These are phyloP conservation scores for Cercospora zeae-maydis DNA, from an alignment of 2,329 filamentous ascomycete species.

Conservation along the genomic window DNA sequence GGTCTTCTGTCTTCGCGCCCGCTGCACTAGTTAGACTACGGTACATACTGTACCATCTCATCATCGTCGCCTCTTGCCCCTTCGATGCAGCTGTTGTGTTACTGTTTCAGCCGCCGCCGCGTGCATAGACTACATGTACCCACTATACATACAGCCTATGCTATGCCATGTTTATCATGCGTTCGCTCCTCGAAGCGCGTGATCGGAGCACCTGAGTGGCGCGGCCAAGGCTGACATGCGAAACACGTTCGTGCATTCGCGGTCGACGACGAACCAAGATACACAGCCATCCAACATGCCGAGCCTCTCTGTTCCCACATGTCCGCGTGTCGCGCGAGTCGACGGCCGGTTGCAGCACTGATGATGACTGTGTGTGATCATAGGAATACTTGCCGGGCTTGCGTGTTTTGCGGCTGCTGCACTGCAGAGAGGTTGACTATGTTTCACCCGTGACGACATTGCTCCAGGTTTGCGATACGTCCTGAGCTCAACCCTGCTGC, in stretches of 20 bases:
- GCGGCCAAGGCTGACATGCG: slow-evolving; percentile 2
- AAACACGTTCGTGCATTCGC: slow-evolving; percentile 1
- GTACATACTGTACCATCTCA: too few species aligned
- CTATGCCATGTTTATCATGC: too few species aligned
- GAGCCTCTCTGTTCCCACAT: not conserved
- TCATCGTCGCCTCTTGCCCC: not conserved
- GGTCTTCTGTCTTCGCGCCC: not conserved
- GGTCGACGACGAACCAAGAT: not conserved
- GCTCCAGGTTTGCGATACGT: not conserved
- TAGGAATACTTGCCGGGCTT: not conserved
- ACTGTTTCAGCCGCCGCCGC: slow-evolving; percentile 3
- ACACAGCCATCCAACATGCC: not conserved
- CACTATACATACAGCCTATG: too few species aligned
- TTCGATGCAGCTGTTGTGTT: not conserved
- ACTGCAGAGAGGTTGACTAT: not conserved
- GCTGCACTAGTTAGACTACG: too few species aligned
- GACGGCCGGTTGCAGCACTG: not conserved
- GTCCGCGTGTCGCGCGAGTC: not conserved
- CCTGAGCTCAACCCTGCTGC: not conserved
- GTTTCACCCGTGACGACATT: slow-evolving; percentile 6
- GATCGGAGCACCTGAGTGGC: not conserved
- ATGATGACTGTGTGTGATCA: not conserved
- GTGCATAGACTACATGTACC: too few species aligned
- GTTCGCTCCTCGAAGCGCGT: not conserved
- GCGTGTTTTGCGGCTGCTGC: not conserved